Conservation (phyloP, 352 stramenopile genomes). For the Globisporangium cederbergense region DNA sequence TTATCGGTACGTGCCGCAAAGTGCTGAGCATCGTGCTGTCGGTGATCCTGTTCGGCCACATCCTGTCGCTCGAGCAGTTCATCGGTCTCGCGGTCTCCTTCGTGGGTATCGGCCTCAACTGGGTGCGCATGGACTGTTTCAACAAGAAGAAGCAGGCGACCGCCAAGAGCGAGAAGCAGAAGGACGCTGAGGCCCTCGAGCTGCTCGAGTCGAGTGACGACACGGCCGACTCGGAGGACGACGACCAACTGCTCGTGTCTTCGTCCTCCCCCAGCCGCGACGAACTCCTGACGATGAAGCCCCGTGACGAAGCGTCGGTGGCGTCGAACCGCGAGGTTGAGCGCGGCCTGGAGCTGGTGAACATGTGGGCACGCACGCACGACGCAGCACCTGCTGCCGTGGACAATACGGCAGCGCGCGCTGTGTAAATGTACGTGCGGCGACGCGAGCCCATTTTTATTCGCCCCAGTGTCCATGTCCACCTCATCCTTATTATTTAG, state of each 20-base stretch:
- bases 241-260: conserved; percentile 22
- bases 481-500: conserved; percentile 6
- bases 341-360: conserved; percentile 64
- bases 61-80: conserved; percentile 63
- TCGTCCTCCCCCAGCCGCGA: conserved; percentile 20
- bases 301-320: conserved; percentile 25
- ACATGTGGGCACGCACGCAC: conserved; percentile 38
- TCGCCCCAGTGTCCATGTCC: not conserved
- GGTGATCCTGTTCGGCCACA: conserved; percentile 78
- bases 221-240: conserved; percentile 59
- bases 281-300: conserved; percentile 24
- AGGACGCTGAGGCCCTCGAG: conserved; percentile 46
- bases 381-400: conserved; percentile 3
- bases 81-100: conserved; percentile 66
- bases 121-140: conserved; percentile 60
- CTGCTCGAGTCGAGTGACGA: conserved; percentile 64
- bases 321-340: conserved; percentile 41
- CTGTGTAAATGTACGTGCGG: conserved; percentile 7
- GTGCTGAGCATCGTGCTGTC: conserved; percentile 84
- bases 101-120: conserved; percentile 74
- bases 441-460: not conserved
- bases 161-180: conserved; percentile 16
- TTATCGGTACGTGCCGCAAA: conserved; percentile 85
- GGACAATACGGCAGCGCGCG: conserved; percentile 4
- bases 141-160: conserved; percentile 25